Base-by-base conservation (phyloP, 23 red algal genomes). In the Pyropia haitanensis region DNA sequence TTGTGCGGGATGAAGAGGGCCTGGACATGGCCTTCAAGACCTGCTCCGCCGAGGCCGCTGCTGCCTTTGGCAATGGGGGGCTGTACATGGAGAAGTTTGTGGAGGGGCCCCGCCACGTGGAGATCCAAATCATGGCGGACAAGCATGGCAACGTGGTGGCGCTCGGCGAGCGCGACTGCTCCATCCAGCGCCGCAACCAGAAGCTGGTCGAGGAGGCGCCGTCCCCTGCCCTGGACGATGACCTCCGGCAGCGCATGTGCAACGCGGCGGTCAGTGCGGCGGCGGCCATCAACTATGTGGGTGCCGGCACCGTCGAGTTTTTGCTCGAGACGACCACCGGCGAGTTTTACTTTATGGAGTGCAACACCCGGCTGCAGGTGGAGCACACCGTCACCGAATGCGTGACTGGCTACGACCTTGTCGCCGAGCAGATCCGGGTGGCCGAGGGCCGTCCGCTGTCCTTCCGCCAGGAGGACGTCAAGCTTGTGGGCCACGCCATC, bases 341-440 rank as follows among this genome's bases (percentile, higher is more conserved):
- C 15, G 67, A 87, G 27, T 83, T 87, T 64, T 97, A 81, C 64
- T 97, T 97, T 68, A 88, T 97, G 93, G 93, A 97, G 58, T 91
- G 90, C 85, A 97, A 97, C 71, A 97, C 93, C 28, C 74, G 93
- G 14, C 79, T 97, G 64, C 93, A 97, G 77, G 93, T 97, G 14
- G 93, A 97, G 65, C 93, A 97, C 63, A 86, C 93, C 29, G 87
- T 97, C 16, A 97, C 93, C 6, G 93, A 97, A 56, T 67, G 66
- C 24, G 86, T 97, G 39, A 97, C 93, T 54, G 93, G 93, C 3
- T 64, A 88, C 19, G 93, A 97, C 67, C 69, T 97, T 60, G 88
- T 97, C 39, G 80, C 73, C 31, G 44, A 83, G 72, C 93, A 97
- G 74, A 70, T 97, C 15, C 77, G 75, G 8, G 87, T 97, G 32